A percentile compares a stretch with the other conserved stretches of the same genome.
These are phyloP conservation scores for Zymoseptoria pseudotritici DNA, from an alignment of 2,329 filamentous ascomycete genomes.

Conservation along the genomic window DNA sequence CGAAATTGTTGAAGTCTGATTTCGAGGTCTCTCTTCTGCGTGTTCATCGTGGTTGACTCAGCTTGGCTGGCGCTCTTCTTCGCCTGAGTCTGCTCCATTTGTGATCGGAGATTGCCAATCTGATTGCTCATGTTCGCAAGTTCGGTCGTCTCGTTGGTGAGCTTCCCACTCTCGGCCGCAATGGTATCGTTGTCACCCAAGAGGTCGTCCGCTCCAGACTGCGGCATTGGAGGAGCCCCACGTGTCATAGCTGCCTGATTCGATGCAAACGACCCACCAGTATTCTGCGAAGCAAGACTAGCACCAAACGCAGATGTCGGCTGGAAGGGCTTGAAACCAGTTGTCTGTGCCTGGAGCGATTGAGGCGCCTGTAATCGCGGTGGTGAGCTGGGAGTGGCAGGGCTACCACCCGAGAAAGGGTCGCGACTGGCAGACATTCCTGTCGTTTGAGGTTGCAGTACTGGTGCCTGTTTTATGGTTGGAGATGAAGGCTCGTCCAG, in stretches of 20 bases:
- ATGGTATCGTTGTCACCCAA: conserved; percentile 71
- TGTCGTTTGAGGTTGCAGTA: conserved; percentile 61
- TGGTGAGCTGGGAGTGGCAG: conserved; percentile 48
- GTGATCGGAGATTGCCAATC: conserved; percentile 79
- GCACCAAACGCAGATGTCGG: conserved; percentile 90
- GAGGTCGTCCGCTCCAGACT: conserved; percentile 63
- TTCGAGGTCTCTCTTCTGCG: conserved; percentile 91
- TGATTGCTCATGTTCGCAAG: conserved; percentile 95
- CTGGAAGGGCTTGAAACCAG: conserved; percentile 76
- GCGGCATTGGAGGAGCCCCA: conserved; percentile 26
- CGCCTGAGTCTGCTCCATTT: conserved; percentile 87
- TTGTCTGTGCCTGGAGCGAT: conserved; percentile 16
- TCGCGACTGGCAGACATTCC: conserved; percentile 61
- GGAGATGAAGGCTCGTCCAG: conserved; percentile 64
- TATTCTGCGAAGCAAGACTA: conserved; percentile 66
- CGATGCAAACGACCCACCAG: conserved; percentile 51
- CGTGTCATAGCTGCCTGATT: conserved; percentile 21
- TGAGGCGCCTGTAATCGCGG: conserved; percentile 21
- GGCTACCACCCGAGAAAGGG: conserved; percentile 51
- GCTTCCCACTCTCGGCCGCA: conserved; percentile 76
- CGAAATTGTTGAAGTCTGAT: conserved; percentile 78
- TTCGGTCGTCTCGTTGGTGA: conserved; percentile 84
- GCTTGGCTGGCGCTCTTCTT: conserved; percentile 74
- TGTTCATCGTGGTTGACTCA: conserved; percentile 70
- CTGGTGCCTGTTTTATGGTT: conserved; percentile 36